Percentiles rank a stretch among this genome's conserved stretches.
Evolutionary conservation across 345 rosid species (phyloP).

Genomic region (Hirschfeldia incana): DNA sequence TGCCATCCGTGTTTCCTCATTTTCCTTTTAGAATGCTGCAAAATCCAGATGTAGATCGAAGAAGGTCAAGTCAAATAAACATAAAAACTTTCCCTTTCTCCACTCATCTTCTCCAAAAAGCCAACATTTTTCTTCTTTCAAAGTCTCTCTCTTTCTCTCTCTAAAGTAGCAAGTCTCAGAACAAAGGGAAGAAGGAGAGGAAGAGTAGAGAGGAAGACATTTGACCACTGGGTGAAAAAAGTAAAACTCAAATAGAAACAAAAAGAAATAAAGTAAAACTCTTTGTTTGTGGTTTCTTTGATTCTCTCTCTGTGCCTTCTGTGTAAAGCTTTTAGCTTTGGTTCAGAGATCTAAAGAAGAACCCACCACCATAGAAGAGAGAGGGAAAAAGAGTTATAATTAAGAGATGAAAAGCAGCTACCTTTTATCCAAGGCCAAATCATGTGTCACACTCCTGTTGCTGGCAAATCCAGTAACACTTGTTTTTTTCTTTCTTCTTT

Average conservation of each 20-base stretch:
- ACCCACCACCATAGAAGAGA: slow-evolving; percentile 38
- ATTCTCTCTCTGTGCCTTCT: slow-evolving; percentile 43
- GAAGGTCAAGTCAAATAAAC: slow-evolving; percentile 19
- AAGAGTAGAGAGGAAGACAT: slow-evolving; percentile 36
- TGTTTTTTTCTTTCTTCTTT: slow-evolving; percentile 38
- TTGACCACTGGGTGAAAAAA: slow-evolving; percentile 28
- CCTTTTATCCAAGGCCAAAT: slow-evolving; percentile 50
- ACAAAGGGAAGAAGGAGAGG: slow-evolving; percentile 12
- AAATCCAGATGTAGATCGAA: slow-evolving; percentile 39
- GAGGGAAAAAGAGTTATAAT: slow-evolving; percentile 44
- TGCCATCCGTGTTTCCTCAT: slow-evolving; percentile 99
- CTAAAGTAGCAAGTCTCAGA: slow-evolving; percentile 20
- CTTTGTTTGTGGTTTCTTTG: slow-evolving; percentile 45
- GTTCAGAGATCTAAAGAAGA: slow-evolving; percentile 45
- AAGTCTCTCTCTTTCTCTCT: not conserved
- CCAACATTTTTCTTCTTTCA: slow-evolving; percentile 36
- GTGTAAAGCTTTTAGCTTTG: slow-evolving; percentile 45
- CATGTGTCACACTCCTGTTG: slow-evolving; percentile 57
- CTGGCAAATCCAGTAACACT: slow-evolving; percentile 45
- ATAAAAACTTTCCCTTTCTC: slow-evolving; percentile 32
- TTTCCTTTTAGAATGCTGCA: slow-evolving; percentile 44
- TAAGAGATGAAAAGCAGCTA: slow-evolving; percentile 42
- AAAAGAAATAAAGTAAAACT: slow-evolving; percentile 1
- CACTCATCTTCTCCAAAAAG: slow-evolving; percentile 50
- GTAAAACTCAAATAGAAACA: slow-evolving; percentile 38